These are phyloP conservation scores for Syzygium aqueum DNA, from an alignment of 345 rosid genomes.

Conservation along the genomic window DNA sequence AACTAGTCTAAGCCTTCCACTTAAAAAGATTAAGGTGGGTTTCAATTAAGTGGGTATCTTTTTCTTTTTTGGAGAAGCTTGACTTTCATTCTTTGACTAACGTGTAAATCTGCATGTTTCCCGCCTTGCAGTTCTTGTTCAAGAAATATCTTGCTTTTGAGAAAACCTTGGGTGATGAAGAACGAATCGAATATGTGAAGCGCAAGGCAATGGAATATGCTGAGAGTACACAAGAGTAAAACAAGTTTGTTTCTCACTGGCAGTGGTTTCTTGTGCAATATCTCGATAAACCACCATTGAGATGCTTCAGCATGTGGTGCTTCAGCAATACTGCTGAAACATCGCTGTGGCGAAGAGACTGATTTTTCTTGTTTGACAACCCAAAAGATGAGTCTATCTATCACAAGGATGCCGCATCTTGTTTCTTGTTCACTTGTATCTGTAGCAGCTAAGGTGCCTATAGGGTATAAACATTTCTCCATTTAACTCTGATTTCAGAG, in stretches of 20 bases:
- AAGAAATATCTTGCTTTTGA: constrained; percentile 81
- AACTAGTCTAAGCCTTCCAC: constrained; percentile 71
- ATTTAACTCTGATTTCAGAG: background rate
- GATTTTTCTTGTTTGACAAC: background rate
- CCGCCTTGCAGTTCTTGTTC: constrained; percentile 63
- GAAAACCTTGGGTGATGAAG: constrained; percentile 51
- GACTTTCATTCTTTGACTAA: background rate
- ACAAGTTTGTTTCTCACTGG: background rate
- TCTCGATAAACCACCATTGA: background rate
- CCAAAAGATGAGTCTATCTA: background rate
- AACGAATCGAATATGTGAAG: constrained; percentile 56
- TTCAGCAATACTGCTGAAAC: background rate
- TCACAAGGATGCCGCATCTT: background rate
- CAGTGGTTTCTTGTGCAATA: background rate
- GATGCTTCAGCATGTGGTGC: background rate
- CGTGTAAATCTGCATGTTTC: background rate
- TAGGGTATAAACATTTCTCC: background rate
- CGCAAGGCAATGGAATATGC: constrained; percentile 82
- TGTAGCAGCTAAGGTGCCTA: background rate
- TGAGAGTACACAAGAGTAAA: constrained; percentile 32
- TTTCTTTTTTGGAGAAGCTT: background rate
- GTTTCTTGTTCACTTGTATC: background rate
- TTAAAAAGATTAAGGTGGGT: constrained; percentile 77
- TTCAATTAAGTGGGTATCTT: background rate
- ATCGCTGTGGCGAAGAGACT: background rate